phyloP scores from a whole-genome alignment of 2,329 filamentous ascomycete species.

The Clonostachys chloroleuca region DNA sequence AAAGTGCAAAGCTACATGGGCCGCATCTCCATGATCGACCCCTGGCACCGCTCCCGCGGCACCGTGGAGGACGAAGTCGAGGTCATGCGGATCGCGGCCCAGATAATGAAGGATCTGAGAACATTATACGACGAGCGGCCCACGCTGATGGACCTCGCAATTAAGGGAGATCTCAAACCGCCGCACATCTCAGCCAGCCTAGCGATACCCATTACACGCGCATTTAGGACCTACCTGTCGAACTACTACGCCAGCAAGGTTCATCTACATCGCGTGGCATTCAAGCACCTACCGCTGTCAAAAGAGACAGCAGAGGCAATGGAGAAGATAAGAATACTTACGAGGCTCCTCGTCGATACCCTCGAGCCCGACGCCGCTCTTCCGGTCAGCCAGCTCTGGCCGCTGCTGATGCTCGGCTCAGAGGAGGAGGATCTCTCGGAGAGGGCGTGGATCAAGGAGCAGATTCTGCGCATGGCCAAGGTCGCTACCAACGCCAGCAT shows the following conservation, averaged over 20 bases:
- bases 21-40: slow-evolving; percentile 50
- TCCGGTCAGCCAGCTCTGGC: slow-evolving; percentile 54
- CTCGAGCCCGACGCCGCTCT: slow-evolving; percentile 35
- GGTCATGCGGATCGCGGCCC: slow-evolving; percentile 47
- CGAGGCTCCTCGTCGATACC: slow-evolving; percentile 33
- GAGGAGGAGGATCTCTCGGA: slow-evolving; percentile 46
- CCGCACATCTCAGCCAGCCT: slow-evolving; percentile 42
- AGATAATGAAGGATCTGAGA: slow-evolving; percentile 44
- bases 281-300: slow-evolving; percentile 46
- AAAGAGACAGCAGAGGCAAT: slow-evolving; percentile 41
- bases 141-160: slow-evolving; percentile 50
- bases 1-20: slow-evolving; percentile 55
- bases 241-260: slow-evolving; percentile 53
- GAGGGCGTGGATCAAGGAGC: slow-evolving; percentile 43
- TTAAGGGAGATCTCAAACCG: slow-evolving; percentile 42
- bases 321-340: slow-evolving; percentile 39
- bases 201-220: slow-evolving; percentile 43
- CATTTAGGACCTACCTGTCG: slow-evolving; percentile 48
- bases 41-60: slow-evolving; percentile 49
- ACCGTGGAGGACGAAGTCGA: slow-evolving; percentile 55
- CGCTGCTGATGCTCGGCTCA: slow-evolving; percentile 48
- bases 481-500: slow-evolving; percentile 37
- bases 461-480: slow-evolving; percentile 42
- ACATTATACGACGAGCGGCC: slow-evolving; percentile 44
- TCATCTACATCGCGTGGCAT: slow-evolving; percentile 52